phyloP scores from a whole-genome alignment of 257 asterid genomes.

The Coffea eugenioides region DNA sequence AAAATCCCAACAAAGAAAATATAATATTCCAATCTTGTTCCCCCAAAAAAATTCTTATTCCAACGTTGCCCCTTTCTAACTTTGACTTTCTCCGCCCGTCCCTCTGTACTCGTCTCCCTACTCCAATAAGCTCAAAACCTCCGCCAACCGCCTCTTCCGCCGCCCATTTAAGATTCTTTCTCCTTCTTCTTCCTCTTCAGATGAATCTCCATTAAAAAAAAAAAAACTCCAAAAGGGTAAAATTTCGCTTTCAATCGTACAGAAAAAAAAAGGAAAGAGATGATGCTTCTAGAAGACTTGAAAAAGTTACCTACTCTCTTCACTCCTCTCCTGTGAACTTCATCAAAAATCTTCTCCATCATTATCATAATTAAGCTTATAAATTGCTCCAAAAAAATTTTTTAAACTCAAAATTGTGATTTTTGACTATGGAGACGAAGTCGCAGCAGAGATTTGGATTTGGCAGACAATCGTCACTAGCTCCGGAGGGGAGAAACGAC shows the following conservation, averaged over 20 bases:
- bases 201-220: not conserved
- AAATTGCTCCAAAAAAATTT: not conserved
- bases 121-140: not conserved
- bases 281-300: not conserved
- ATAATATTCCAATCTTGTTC: too few species aligned
- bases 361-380: not conserved
- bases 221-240: not conserved
- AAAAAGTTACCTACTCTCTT: not conserved
- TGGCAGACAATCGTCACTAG: constrained; percentile 70
- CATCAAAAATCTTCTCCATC: not conserved
- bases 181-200: not conserved
- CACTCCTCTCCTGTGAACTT: constrained; percentile 9
- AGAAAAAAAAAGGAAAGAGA: not conserved
- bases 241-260: not conserved
- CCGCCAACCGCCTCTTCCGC: not conserved
- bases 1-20: too few species aligned
- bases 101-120: not conserved
- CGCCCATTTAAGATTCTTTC: not conserved
- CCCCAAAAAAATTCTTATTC: too few species aligned
- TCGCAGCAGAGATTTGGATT: constrained; percentile 53
- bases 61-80: not conserved
- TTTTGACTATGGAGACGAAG: constrained; percentile 43
- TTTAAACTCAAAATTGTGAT: not conserved
- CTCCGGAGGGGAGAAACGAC: constrained; percentile 39
- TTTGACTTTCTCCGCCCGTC: not conserved